Base-by-base conservation (phyloP, 179 eudicot species). In the Carnegiea gigantea region DNA sequence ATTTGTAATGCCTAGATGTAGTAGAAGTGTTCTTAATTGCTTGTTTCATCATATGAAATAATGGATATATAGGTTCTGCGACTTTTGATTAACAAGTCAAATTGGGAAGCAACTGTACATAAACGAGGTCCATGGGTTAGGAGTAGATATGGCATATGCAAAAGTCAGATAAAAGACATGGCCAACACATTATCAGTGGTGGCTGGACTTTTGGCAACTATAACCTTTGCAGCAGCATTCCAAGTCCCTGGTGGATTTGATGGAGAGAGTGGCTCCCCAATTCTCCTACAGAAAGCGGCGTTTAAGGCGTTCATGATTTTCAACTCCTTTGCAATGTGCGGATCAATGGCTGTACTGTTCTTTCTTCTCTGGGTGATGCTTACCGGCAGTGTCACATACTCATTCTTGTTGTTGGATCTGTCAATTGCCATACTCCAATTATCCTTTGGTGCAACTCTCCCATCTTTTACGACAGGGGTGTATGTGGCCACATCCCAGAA, bases 191-290 rank as follows among this genome's bases (percentile, higher is more conserved):
- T 40, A 7, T 40, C 44, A 40, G 44, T 40, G 44, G 67, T 60
- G 26, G 67, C 67, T 4, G 67, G 67, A 23, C 77, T 79, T 15
- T 26, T 79, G 23, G 68, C 82, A 53, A 40, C 82, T 26, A 79
- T 79, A 23, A 80, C 82, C 4, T 80, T 80, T 28, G 71, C 82
- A 71, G 82, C 77, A 0, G 82, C 77, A 1, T 17, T 80, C 2
- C 82, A 80, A 73, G 82, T 80, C 0, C 82, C 82, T 0, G 82
- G 82, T 54, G 82, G 82, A 20, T 71, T 80, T 15, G 44, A 72
- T 20, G 33, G 59, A 26, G 14, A 23, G 1, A 40, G 15, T n/a
- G 82, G 77, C 13, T 53, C 77, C n/a, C 82, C 82, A 1, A 9
- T 79, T 21, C 24, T 57, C 8, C 38, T 80, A 44, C 17, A 18